Evolutionary conservation across 306 rosid genomes (phyloP).

Genomic region (Acacia confusa): DNA sequence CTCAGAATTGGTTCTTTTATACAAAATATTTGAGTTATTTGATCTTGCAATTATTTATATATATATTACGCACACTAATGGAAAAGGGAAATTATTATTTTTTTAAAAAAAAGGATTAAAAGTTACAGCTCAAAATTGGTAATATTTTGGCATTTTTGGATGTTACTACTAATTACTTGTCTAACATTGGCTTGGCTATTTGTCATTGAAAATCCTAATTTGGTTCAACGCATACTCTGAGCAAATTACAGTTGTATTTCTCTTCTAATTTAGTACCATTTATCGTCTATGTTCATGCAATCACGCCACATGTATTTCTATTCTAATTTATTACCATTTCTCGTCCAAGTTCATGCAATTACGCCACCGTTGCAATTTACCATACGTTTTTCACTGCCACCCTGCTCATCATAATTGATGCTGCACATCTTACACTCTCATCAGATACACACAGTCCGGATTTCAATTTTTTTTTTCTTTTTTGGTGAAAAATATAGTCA

Average conservation of each 20-base stretch:
- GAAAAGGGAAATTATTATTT: too few relatives aligned
- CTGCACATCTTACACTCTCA: too few relatives aligned
- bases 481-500: too few relatives aligned
- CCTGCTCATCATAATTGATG: too few relatives aligned
- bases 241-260: neutral
- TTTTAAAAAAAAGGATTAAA: neutral
- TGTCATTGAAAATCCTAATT: neutral
- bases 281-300: neutral
- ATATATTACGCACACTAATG: too few relatives aligned
- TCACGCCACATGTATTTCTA: neutral
- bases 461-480: too few relatives aligned
- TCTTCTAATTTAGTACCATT: neutral
- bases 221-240: neutral
- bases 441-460: too few relatives aligned
- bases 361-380: too few relatives aligned
- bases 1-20: too few relatives aligned
- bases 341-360: neutral
- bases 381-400: too few relatives aligned
- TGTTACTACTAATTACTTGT: neutral
- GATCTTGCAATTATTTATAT: too few relatives aligned
- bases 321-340: neutral
- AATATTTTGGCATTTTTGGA: neutral
- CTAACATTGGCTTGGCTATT: neutral
- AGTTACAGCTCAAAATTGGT: neutral
- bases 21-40: too few relatives aligned